Base-by-base conservation (phyloP, 2,329 filamentous ascomycete genomes). In the Colletotrichum coccodes region DNA sequence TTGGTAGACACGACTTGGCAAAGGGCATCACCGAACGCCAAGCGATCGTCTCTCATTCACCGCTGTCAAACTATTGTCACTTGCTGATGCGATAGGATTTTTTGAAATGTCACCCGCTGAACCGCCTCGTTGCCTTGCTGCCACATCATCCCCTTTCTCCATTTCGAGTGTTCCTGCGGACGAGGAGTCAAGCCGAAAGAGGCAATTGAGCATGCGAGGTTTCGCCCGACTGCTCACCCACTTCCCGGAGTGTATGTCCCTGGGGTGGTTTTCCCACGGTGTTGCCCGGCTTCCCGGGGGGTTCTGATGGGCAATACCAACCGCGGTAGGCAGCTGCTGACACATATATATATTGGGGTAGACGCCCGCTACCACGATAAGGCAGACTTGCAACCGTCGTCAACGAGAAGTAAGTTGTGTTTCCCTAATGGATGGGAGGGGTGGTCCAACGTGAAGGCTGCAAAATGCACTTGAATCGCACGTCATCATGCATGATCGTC, bases 1-100 rank as follows among this genome's bases (percentile, higher is more conserved):
- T 59, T 68, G 46, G 52, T 34, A n/a, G 32, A 18, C 14, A 38
- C n/a, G 18, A 32, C 60, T 68, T 64, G 26, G 53, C 26, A n/a
- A 26, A 40, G 18, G 47, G 60, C 65, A 64, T 59, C 34, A 23
- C 16, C 23, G 32, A n/a, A 38, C 49, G 60, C 53, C 60, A 64
- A 64, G 60, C 36, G 23, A 26, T 58, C 60, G 46, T 47, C 65
- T 68, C 32, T 59, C 61, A 28, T 60, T 26, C 57, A 32, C 16
- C 32, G 28, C 28, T n/a, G n/a, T 34, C 47, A 38, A 30, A n/a
- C n/a, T n/a, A n/a, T 16, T 52, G 42, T 47, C 16, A 40, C 23
- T 49, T 23, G 23, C 28, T 63, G 36, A 30, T 57, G 36, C 34
- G 52, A 42, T 21, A 36, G 38, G 26, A 42, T 21, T 32, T 6